These are phyloP conservation scores for Phaeomoniella chlamydospora DNA, from an alignment of 2,329 filamentous ascomycete genomes.

Conservation along the genomic window DNA sequence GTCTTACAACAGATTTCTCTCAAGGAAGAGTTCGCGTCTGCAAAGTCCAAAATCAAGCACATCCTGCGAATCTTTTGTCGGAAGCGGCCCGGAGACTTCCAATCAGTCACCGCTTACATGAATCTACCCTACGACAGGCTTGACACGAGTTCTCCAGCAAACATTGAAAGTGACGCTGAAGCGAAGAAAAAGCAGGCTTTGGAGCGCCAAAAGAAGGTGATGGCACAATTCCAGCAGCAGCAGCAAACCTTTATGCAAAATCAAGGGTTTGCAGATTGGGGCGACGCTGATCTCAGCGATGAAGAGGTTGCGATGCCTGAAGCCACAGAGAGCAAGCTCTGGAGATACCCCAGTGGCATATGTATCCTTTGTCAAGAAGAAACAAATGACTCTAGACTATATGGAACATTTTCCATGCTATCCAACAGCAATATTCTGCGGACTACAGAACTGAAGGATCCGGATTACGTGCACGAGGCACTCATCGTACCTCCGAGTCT, in stretches of 20 bases:
- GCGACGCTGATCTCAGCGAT: conserved; percentile 64
- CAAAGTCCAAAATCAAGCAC: conserved; percentile 69
- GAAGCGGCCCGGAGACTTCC: conserved; percentile 61
- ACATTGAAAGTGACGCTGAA: conserved; percentile 46
- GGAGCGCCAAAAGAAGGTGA: conserved; percentile 80
- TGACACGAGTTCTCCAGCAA: conserved; percentile 68
- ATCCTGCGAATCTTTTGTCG: conserved; percentile 77
- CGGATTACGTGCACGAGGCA: conserved; percentile 73
- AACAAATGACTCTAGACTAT: conserved; percentile 74
- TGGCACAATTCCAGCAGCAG: conserved; percentile 96
- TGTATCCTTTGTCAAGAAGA: conserved; percentile 97
- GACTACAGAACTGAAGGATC: conserved; percentile 69
- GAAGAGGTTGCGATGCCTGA: conserved; percentile 32
- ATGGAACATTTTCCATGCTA: conserved; percentile 85
- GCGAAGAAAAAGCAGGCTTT: conserved; percentile 81
- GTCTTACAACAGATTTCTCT: conserved; percentile 37
- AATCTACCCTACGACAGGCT: conserved; percentile 60
- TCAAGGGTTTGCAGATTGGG: conserved; percentile 79
- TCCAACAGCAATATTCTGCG: conserved; percentile 75
- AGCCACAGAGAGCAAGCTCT: conserved; percentile 53
- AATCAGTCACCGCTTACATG: conserved; percentile 45
- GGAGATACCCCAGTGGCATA: conserved; percentile 84
- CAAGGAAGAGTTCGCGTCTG: conserved; percentile 65
- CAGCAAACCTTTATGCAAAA: conserved; percentile 89
- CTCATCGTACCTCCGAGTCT: conserved; percentile 64